These are phyloP conservation scores for Colletotrichum sp. DNA, from an alignment of 2,329 filamentous ascomycete genomes.

Conservation along the genomic window DNA sequence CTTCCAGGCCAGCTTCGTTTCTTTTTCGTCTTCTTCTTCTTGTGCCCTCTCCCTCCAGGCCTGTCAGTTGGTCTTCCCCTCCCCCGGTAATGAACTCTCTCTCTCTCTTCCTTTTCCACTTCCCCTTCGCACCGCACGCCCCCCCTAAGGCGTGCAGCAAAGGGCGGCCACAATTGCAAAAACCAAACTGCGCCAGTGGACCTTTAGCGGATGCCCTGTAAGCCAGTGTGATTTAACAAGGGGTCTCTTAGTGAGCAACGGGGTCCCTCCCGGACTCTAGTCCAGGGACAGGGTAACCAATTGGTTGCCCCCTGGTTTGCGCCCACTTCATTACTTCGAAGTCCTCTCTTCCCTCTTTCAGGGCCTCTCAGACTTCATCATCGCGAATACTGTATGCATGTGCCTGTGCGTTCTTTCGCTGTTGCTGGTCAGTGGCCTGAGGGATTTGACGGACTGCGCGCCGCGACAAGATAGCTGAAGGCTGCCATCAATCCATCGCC, in stretches of 20 bases:
- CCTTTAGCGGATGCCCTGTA: constrained; percentile 5
- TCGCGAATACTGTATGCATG: background rate
- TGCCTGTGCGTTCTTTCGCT: background rate
- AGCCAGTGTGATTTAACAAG: constrained; percentile 1
- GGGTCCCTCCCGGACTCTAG: background rate
- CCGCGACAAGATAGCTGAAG: background rate
- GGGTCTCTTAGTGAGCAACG: background rate
- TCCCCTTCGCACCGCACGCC: background rate
- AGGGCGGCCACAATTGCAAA: background rate
- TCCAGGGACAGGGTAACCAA: background rate
- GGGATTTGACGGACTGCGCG: background rate
- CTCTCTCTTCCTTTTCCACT: background rate
- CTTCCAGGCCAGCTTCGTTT: background rate
- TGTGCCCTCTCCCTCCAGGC: background rate
- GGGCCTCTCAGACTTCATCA: background rate
- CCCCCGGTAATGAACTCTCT: background rate
- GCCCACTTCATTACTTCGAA: background rate
- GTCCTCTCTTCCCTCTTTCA: constrained; percentile 1
- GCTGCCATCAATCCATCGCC: background rate
- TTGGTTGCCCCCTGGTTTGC: background rate
- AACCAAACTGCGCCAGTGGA: background rate
- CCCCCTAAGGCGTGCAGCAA: background rate
- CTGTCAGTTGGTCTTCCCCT: background rate
- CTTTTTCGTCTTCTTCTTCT: background rate
- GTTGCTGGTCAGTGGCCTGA: background rate